phyloP scores from a whole-genome alignment of 106 monocot genomes.

The Agapanthus africanus region DNA sequence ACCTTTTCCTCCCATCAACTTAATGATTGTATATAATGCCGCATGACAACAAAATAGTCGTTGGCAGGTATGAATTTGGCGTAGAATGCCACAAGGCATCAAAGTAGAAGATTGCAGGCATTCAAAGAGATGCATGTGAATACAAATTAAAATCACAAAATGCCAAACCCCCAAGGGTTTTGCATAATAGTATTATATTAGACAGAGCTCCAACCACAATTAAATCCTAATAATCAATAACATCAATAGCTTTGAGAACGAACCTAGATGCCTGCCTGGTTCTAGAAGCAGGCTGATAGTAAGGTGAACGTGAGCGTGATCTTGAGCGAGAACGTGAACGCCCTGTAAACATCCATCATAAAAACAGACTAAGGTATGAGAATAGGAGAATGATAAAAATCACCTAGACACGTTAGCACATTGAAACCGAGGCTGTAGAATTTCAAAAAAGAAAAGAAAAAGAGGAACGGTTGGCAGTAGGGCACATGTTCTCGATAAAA shows the following conservation, averaged over 20 bases:
- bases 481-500: background rate
- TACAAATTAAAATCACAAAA: too few species aligned
- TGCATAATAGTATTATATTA: background rate
- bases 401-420: background rate
- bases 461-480: background rate
- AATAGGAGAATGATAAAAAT: background rate
- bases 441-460: background rate
- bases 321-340: constrained; percentile 6
- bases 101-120: background rate
- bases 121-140: too few species aligned
- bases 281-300: background rate
- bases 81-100: background rate
- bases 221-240: background rate
- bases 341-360: background rate
- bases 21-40: too few species aligned
- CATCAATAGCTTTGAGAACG: background rate
- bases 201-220: background rate
- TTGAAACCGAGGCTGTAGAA: background rate
- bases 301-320: constrained; percentile 8
- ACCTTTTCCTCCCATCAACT: too few species aligned
- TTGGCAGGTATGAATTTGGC: background rate
- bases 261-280: constrained; percentile 6
- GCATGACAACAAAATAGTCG: too few species aligned
- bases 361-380: too few species aligned
- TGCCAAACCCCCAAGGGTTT: background rate